Percentiles rank a stretch among this genome's conserved stretches.
phyloP scores from a whole-genome alignment of 768 basidiomycete genomes.

The Boletus pseudopeckii region DNA sequence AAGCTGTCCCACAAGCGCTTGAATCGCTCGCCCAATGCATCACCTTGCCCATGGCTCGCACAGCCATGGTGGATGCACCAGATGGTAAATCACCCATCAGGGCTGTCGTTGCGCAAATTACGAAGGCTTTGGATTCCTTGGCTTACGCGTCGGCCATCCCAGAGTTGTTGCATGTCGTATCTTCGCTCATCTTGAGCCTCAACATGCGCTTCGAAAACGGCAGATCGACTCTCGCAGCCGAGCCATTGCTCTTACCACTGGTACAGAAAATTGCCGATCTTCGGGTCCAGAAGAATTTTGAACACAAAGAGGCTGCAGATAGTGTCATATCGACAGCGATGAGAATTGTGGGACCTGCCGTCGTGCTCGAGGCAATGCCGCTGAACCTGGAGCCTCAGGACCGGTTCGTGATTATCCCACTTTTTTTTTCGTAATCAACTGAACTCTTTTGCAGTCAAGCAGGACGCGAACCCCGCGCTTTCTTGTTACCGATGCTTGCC shows the following conservation, averaged over 20 bases:
- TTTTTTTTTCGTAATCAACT: neutral
- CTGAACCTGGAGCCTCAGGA: conserved; percentile 82
- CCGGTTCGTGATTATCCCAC: conserved; percentile 46
- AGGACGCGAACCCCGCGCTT: conserved; percentile 84
- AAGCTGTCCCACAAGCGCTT: conserved; percentile 61
- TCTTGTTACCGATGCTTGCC: conserved; percentile 82
- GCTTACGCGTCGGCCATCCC: conserved; percentile 73
- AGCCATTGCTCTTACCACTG: conserved; percentile 64
- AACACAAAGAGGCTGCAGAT: conserved; percentile 88
- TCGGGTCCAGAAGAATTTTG: conserved; percentile 77
- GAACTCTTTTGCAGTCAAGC: conserved; percentile 46
- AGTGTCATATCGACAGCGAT: conserved; percentile 74
- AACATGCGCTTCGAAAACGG: conserved; percentile 44
- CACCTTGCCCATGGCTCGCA: conserved; percentile 54
- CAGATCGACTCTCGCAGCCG: conserved; percentile 55
- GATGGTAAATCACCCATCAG: conserved; percentile 54
- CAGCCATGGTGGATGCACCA: conserved; percentile 45
- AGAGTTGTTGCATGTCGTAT: conserved; percentile 71
- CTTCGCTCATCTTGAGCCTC: conserved; percentile 64
- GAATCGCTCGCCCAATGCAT: conserved; percentile 67
- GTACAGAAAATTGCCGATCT: conserved; percentile 71
- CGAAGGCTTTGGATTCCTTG: conserved; percentile 69
- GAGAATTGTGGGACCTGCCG: conserved; percentile 81
- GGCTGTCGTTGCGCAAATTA: conserved; percentile 59
- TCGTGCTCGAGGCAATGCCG: conserved; percentile 69